Evolutionary conservation across 257 asterid genomes (phyloP).

Genomic region (Cynanchum wilfordii): DNA sequence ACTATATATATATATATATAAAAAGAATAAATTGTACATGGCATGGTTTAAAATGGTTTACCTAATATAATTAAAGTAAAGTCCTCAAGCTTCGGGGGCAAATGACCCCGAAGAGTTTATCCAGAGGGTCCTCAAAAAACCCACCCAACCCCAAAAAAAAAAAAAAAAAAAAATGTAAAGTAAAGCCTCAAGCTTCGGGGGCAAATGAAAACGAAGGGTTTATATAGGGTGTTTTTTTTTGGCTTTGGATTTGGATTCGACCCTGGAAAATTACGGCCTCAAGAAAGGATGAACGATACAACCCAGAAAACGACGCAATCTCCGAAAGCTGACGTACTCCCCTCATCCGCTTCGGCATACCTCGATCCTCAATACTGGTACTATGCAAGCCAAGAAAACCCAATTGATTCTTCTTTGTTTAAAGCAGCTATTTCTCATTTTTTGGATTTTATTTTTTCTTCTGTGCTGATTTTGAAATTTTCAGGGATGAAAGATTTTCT

Average conservation of each 20-base stretch:
- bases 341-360: constrained; percentile 63
- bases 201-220: neutral
- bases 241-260: neutral
- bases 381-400: constrained; percentile 3
- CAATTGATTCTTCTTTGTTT: neutral
- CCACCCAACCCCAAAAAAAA: too few relatives aligned
- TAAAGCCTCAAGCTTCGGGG: too few relatives aligned
- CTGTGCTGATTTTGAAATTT: neutral
- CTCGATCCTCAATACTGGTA: constrained; percentile 80
- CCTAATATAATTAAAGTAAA: too few relatives aligned
- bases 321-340: constrained; percentile 44
- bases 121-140: too few relatives aligned
- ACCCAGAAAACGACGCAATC: constrained; percentile 15
- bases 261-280: neutral
- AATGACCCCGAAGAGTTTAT: neutral
- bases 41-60: too few relatives aligned
- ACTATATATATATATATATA: too few relatives aligned
- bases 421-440: neutral
- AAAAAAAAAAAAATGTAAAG: too few relatives aligned
- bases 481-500: constrained; percentile 80
- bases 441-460: neutral
- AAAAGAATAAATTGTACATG: too few relatives aligned
- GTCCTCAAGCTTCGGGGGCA: too few relatives aligned
- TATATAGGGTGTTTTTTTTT: constrained; percentile 21
- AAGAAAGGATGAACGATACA: constrained; percentile 25